Base-by-base conservation (phyloP, 208 protist genomes). In the Leishmania gerbilli region DNA sequence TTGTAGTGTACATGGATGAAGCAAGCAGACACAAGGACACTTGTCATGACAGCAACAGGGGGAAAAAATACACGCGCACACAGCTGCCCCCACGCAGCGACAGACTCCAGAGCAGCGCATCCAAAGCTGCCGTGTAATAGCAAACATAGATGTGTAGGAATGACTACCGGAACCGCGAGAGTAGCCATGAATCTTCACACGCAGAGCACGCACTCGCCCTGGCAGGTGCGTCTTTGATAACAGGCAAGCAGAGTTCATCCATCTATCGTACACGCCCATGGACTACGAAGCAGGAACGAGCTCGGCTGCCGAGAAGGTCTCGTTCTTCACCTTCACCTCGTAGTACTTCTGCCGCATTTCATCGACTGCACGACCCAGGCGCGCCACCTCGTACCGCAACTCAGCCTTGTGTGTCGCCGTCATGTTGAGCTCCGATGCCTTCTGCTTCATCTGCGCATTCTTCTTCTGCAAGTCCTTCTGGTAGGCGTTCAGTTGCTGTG, bases 311-410 rank as follows among this genome's bases (percentile, higher is more conserved):
- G 19, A 9, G 27, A 31, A 45, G 51, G 79, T 45, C 71, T 92
- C 90, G 58, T 98, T 97, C 49, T 93, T 90, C 82, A 95, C 92
- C 80, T 98, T 98, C 82, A 98, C 91, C 72, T 98, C 94, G 78
- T 98, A 98, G 85, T 98, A 99, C 82, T 97, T 93, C 37, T 93
- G 87, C 85, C 99, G 99, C 77, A 94, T 92, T 17, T 99, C 97
- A 56, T 99, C 92, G n/a, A 99, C 86, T 88, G 99, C 98, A 42
- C 95, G 88, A 27, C 86, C 88, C 17, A 99, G 76, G 2, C 97
- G 89, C 76, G 98, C 97, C 3, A 96, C 98, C 80, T 99, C 97
- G 78, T 98, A 99, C 76, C 99, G 98, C 83, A 98, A 87, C 87
- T 98, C 91, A 34, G 92, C 82, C 55, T 93, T 92, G 79, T 94